Base-by-base conservation (phyloP, 1,139 yeast genomes). In the Trichomonascaceae sp. region DNA sequence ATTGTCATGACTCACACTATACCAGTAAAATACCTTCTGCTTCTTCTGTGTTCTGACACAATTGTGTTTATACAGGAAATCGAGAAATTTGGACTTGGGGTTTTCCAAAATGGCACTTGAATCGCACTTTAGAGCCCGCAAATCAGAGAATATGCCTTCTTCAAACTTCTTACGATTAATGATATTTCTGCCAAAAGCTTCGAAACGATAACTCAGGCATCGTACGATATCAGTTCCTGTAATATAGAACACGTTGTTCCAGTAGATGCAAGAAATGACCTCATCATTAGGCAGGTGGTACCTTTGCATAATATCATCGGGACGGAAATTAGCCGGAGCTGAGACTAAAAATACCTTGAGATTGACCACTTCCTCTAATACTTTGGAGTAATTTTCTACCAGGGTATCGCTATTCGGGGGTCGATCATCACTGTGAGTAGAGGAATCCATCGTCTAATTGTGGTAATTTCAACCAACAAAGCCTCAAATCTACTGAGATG, bases 201-300 rank as follows among this genome's bases (percentile, higher is more conserved):
- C 85, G 73, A 93, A 87, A 61, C 95, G 83, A 70, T 87, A 93
- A 24, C 91, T 87, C 53, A 95, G 82, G 68, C 96, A 87, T 56
- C 96, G 81, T 45, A 93, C 96, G 56, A 93, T 91, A 73, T 93
- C 99, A 0, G 98, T 93, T 6, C 99, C 99, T 0, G 98, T 91
- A 52, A 93, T 81, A 70, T 87, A 90, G 67, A 87, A 93, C 18
- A 91, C 75, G 66, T 88, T 87, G 63, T 89, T 87, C 98, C 98
- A 93, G 63, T 79, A 86, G 1, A 93, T 91, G 70, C 99, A 93
- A 54, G 93, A 83, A 9, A 93, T 95, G 63, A 85, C 86, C 69
- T 91, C 97, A 60, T 88, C 96, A 59, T 85, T 87, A 61, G 90
- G 91, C 52, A 93, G 73, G 66, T 85, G 87, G 69, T 88, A 91